These are phyloP conservation scores for Penicillium cinerascens DNA, from an alignment of 495 filamentous ascomycete species.

Conservation along the genomic window DNA sequence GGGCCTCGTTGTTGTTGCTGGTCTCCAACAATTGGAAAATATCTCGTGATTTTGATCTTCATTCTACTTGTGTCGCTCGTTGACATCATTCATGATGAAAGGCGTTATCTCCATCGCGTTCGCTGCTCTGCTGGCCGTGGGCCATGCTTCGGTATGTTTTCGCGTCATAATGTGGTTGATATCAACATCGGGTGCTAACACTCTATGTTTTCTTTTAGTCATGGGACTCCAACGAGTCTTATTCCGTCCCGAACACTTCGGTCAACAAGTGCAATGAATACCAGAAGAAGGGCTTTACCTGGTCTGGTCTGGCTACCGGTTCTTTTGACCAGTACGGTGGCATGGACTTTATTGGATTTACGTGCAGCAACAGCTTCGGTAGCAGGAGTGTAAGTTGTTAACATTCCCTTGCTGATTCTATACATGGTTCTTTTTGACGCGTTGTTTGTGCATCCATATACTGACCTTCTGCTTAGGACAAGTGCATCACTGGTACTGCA, in stretches of 20 bases:
- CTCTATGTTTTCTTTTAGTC: conserved; percentile 12
- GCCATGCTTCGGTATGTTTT: conserved; percentile 27
- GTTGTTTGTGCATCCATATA: neutral
- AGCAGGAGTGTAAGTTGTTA: conserved; percentile 11
- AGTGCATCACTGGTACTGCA: conserved; percentile 23
- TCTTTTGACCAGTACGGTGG: conserved; percentile 64
- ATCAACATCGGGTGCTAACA: neutral
- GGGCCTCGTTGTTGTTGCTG: neutral
- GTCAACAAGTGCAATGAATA: conserved; percentile 70
- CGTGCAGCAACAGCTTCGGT: conserved; percentile 55
- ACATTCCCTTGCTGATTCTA: too few relatives aligned
- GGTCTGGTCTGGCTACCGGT: conserved; percentile 58
- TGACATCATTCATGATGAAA: conserved; percentile 28
- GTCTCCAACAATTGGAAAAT: neutral
- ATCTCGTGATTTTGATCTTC: neutral
- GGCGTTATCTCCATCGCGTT: conserved; percentile 22
- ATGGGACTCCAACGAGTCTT: conserved; percentile 60
- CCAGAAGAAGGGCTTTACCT: conserved; percentile 69
- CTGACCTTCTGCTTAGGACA: conserved; percentile 16
- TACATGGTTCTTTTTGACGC: neutral
- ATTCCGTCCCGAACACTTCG: conserved; percentile 66
- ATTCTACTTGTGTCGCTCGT: conserved; percentile 9
- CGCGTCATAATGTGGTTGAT: neutral
- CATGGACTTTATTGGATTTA: conserved; percentile 70
- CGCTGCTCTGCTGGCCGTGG: conserved; percentile 28